Base-by-base conservation (phyloP, 2,329 filamentous ascomycete species). In the Arachnopeziza araneosa region DNA sequence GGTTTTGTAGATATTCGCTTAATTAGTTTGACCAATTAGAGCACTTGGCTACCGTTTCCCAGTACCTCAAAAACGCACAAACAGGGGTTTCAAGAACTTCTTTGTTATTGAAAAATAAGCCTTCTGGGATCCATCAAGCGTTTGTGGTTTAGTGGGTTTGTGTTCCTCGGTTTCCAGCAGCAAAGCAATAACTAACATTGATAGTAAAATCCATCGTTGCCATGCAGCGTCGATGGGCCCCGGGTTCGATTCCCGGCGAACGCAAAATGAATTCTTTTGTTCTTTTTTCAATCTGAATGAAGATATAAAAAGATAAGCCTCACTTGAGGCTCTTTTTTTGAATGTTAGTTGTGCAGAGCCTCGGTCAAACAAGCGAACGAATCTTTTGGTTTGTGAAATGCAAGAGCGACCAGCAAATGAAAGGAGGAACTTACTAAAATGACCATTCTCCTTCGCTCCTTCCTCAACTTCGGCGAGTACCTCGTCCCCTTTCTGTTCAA, bases 401-500 rank as follows among this genome's bases (percentile, higher is more conserved):
- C 26, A 30, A 30, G 26, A 5, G 26, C 26, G 9, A 30, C 26
- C 5, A 5, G 26, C 26, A 30, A 30, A 30, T 30, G 26, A 53
- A 2, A 5, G 36, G 36, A 51, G 23, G 44, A 22, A 70, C 71
- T 70, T 69, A 73, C 72, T 70, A 60, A 83, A 79, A 48, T 75
- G 73, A 0, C 74, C 73, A 51, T 77, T 69, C 55, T 83, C 80
- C 44, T 82, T 80, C 0, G 89, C 90, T 52, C 79, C 82, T 14
- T 83, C 82, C 2, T 85, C 82, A 12, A 95, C 90, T 55, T 84
- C 82, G 1, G 87, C 85, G 64, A 89, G 81, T 9, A 98, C 82
- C 26, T 84, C 81, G 68, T 96, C 91, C 52, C 93, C 93, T 26
- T 83, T 79, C 65, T 86, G 83, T 69, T 91, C 87, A 71, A 98